Evolutionary conservation across 768 basidiomycete species (phyloP).

Genomic region (Collybia sp.): DNA sequence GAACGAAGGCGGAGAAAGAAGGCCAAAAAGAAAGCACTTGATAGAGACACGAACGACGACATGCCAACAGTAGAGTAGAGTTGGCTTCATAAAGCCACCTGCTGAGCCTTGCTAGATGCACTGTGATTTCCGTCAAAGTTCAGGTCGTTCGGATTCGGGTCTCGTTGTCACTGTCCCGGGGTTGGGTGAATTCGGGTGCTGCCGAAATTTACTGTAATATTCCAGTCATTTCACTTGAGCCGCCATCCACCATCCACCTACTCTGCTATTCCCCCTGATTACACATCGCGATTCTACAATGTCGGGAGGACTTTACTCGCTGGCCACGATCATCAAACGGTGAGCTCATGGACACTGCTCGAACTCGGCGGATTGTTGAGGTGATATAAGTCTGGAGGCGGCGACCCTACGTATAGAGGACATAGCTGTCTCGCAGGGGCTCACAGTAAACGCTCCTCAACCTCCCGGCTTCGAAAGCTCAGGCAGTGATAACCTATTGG

Average conservation of each 20-base stretch:
- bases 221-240: too few species aligned
- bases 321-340: constrained; percentile 84
- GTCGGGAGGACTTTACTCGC: constrained; percentile 61
- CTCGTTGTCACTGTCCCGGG: too few species aligned
- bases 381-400: constrained; percentile 69
- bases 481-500: neutral
- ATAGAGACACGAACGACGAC: too few species aligned
- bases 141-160: too few species aligned
- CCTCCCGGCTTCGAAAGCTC: neutral
- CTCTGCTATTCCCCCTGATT: too few species aligned
- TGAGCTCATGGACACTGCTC: constrained; percentile 22
- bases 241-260: too few species aligned
- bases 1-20: constrained; percentile 76
- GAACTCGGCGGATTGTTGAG: constrained; percentile 3
- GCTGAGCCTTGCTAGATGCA: too few species aligned
- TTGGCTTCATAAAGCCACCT: too few species aligned
- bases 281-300: constrained; percentile 11
- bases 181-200: too few species aligned
- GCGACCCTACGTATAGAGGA: constrained; percentile 94
- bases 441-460: neutral
- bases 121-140: too few species aligned
- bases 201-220: too few species aligned
- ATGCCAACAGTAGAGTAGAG: too few species aligned
- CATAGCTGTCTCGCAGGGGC: constrained; percentile 49
- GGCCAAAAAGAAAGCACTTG: constrained; percentile 58